These are phyloP conservation scores for Coemansia sp. DNA, from an alignment of 192 early-diverging fungal species.

Conservation along the genomic window DNA sequence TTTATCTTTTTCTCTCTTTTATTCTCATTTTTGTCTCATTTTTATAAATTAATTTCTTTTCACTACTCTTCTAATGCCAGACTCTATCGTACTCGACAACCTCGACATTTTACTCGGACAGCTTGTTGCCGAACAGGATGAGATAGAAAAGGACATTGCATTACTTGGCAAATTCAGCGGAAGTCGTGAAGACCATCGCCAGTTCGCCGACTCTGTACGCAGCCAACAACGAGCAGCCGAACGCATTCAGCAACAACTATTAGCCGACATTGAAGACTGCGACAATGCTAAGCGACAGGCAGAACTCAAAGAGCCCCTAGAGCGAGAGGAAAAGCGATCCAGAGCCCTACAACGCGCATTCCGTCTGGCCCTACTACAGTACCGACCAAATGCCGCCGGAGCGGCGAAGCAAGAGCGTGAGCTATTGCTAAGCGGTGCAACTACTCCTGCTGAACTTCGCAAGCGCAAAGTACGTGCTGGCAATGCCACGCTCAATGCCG, in stretches of 20 bases:
- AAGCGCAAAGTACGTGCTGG: constrained; percentile 40
- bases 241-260: constrained; percentile 31
- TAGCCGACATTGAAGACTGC: constrained; percentile 9
- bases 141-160: constrained; percentile 29
- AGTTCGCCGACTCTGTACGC: constrained; percentile 45
- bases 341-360: constrained; percentile 28
- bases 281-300: background rate
- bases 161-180: constrained; percentile 41
- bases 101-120: constrained; percentile 14
- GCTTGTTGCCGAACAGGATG: constrained; percentile 35
- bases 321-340: constrained; percentile 4
- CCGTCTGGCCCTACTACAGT: constrained; percentile 36
- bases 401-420: constrained; percentile 37
- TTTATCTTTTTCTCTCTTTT: constrained; percentile 8
- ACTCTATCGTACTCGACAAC: constrained; percentile 5
- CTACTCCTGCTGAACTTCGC: constrained; percentile 50
- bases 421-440: constrained; percentile 41
- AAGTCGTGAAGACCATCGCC: constrained; percentile 35
- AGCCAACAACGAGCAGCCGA: constrained; percentile 46
- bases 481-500: constrained; percentile 34
- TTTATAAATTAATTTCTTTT: constrained; percentile 5
- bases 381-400: constrained; percentile 23
- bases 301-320: background rate
- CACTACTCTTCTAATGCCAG: background rate
- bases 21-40: background rate